A percentile compares a stretch with the other conserved stretches of the same genome.
Conservation (phyloP, 225 moss, liverwort and hornwort species). For the Physcomitrellopsis africana region DNA sequence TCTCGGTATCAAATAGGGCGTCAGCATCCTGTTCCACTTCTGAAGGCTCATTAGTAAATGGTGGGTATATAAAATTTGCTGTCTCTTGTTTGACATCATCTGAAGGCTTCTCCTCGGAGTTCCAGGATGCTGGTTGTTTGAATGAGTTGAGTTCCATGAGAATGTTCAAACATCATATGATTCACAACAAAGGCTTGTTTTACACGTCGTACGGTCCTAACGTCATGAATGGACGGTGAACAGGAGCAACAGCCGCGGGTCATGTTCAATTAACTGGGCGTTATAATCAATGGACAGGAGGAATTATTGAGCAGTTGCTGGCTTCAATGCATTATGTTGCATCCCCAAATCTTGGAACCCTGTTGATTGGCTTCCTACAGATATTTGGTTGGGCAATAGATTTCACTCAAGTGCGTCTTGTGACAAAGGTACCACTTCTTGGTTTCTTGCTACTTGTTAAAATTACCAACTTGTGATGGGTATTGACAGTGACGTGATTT, state of each 20-base stretch:
- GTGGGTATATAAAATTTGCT: conserved; percentile 41
- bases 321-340: conserved; percentile 83
- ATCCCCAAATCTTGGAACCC: conserved; percentile 78
- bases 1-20: conserved; percentile 52
- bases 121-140: background rate
- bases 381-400: conserved; percentile 89
- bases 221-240: conserved; percentile 21
- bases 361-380: conserved; percentile 86
- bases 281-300: conserved; percentile 68
- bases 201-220: conserved; percentile 18
- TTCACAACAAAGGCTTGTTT: background rate
- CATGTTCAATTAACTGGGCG: conserved; percentile 35
- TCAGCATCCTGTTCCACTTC: conserved; percentile 50
- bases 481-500: background rate
- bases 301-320: conserved; percentile 87
- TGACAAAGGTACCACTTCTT: conserved; percentile 69
- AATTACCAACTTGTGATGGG: background rate
- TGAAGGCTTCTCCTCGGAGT: conserved; percentile 12
- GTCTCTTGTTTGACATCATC: conserved; percentile 1
- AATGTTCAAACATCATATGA: background rate
- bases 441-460: background rate
- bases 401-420: conserved; percentile 84
- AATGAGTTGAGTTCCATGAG: background rate
- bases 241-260: conserved; percentile 39
- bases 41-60: conserved; percentile 47